Evolutionary conservation across 1,284 basidiomycete species (phyloP).

Genomic region (Porogramme epimiltina): DNA sequence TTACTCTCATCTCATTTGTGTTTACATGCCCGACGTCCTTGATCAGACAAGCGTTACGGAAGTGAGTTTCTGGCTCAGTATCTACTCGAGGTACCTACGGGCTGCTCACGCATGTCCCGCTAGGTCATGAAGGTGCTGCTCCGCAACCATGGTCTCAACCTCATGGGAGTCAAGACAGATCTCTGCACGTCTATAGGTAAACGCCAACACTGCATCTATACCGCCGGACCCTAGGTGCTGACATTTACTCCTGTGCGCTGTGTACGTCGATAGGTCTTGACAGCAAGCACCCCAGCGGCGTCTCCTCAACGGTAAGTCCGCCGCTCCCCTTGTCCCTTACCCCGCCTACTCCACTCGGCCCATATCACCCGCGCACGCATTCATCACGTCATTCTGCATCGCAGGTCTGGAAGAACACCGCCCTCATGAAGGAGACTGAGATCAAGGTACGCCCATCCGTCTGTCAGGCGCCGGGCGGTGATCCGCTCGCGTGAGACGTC

Average conservation of each 20-base stretch:
- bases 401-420: constrained; percentile 68
- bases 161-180: constrained; percentile 71
- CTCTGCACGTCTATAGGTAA: constrained; percentile 65
- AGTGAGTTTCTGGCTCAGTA: constrained; percentile 38
- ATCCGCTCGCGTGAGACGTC: not conserved
- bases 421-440: constrained; percentile 58
- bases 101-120: not conserved
- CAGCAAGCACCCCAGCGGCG: constrained; percentile 73
- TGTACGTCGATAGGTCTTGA: constrained; percentile 51
- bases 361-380: constrained; percentile 1
- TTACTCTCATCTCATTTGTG: constrained; percentile 63
- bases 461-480: not conserved
- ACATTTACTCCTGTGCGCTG: not conserved
- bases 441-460: constrained; percentile 51
- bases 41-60: constrained; percentile 58
- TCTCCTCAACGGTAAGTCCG: constrained; percentile 60
- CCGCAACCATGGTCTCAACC: constrained; percentile 60
- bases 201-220: not conserved
- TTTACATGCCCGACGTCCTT: constrained; percentile 74
- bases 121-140: constrained; percentile 67
- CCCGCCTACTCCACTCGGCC: too few species aligned
- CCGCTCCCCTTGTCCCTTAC: not conserved
- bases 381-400: not conserved
- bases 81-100: not conserved
- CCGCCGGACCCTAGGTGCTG: not conserved